Base-by-base conservation (phyloP, 345 rosid genomes). In the Brassica napus region DNA sequence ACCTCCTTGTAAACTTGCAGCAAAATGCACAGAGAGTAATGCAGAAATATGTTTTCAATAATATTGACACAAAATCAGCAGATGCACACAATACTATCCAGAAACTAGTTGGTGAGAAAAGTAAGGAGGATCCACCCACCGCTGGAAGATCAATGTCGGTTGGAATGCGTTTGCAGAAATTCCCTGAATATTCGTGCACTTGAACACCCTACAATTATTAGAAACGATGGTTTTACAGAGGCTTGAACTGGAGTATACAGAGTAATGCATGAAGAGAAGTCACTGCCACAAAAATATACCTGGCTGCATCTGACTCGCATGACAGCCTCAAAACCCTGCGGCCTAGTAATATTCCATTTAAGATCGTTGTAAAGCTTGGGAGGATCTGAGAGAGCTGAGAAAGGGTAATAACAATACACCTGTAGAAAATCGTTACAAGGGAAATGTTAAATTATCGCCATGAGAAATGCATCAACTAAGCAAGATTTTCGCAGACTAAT, bases 251-350 rank as follows among this genome's bases (percentile, higher is more conserved):
- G 67, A 70, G 12, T 69, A 55, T 34, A 52, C 47, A 69, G 39
- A 74, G 71, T 62, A 62, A 69, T 64, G 14, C 68, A 16, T 52
- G 30, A 28, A 68, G 71, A 74, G 65, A 55, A 42, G 54, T 30
- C 68, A 69, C 62, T 28, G 39, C 54, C 28, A 39, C 47, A 75
- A 72, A 78, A 55, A 37, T 30, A 64, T 86, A 95, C 97, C 94
- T 91, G 94, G 82, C 97, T 91, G 86, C 92, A 95, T 84, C 97
- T 83, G 81, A 93, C 97, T 71, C 98, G 91, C 98, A 95, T 93
- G 71, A 95, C 98, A 55, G 98, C 94, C 88, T 95, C 99, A 87
- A 87, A 93, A 65, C 99, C 97, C 83, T 95, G 99, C 52, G 99
- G 98, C 88, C 98, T 89, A 37, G 93, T 89, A 75, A 95, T 83